Evolutionary conservation across 306 rosid species (phyloP), one percentile per base, ranked within the genome.

Genomic region (Prosopis cineraria): DNA sequence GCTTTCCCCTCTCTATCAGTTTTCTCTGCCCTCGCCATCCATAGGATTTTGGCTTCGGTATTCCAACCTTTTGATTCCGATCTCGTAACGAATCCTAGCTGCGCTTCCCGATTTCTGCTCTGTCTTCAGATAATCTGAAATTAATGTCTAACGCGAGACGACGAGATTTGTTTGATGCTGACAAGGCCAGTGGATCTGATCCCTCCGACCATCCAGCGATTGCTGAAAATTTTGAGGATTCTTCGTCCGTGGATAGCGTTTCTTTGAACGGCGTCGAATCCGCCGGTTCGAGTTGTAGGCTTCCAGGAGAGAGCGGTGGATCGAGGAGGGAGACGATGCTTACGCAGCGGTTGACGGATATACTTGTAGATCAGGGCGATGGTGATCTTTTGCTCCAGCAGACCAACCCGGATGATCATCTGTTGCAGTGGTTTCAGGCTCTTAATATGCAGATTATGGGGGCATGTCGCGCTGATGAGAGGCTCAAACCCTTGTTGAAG

Each of bases 371-470:
- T 0, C 90, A 89, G 72, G 81, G 87, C 1, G 97, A 89, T 50
- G 93, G 96, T 14, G 98, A 95, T 89, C 91, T 95, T 84, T 85
- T 92, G 91, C 89, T 92, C 40, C 97, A 93, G 83, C 90, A 76
- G 58, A 93, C 77, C 50, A 82, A 91, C 67, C 76, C 96, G 22
- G 99, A 86, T 24, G 96, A 87, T 45, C 79, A 89, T 43, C 81
- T 93, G 72, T 37, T 96, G 79, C 89, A 78, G 84, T 96, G 98
- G 94, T 87, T 96, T 5, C 96, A 90, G 87, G 99, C 98, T 77
- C 91, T 96, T 29, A 97, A 96, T 74, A 78, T 90, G 93, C 99
- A 96, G 81, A 89, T 93, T 31, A 81, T 89, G 85, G 98, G 99
- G 3, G 99, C 99, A 10, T 96, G 99, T 81, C 97, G 98, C 3